A percentile compares a stretch with the other conserved stretches of the same genome.
Evolutionary conservation across 768 basidiomycete species (phyloP).

Genomic region (Xerocomellus chrysenteron): DNA sequence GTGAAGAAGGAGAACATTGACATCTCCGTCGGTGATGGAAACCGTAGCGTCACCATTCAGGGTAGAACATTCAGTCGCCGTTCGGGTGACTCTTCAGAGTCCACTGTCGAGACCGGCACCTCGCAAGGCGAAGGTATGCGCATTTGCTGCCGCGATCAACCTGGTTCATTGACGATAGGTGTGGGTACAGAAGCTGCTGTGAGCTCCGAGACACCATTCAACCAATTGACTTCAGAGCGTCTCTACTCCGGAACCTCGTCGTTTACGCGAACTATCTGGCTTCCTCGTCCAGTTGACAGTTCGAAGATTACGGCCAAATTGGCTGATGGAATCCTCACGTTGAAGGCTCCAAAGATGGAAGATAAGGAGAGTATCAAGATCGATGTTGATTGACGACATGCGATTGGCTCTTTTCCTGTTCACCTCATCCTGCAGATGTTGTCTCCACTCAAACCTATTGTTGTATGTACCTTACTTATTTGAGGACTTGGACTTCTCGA

Average conservation of each 20-base stretch:
- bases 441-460: constrained; percentile 4
- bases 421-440: neutral
- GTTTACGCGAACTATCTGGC: constrained; percentile 71
- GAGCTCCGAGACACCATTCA: constrained; percentile 29
- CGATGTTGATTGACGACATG: constrained; percentile 27
- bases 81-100: constrained; percentile 19
- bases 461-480: neutral
- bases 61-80: constrained; percentile 47
- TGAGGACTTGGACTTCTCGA: neutral
- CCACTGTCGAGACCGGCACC: constrained; percentile 11
- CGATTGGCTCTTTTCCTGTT: neutral
- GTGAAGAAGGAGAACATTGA: constrained; percentile 76
- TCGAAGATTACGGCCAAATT: constrained; percentile 61
- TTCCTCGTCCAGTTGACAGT: constrained; percentile 62
- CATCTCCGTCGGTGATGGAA: constrained; percentile 67
- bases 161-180: neutral
- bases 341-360: constrained; percentile 59
- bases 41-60: constrained; percentile 69
- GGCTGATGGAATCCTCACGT: constrained; percentile 64
- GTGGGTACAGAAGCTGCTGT: constrained; percentile 16
- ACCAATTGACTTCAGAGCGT: constrained; percentile 59
- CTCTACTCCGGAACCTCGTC: constrained; percentile 51
- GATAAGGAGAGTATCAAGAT: constrained; percentile 57
- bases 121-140: constrained; percentile 31
- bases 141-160: neutral